Conservation (phyloP, 805 yeast genomes). For the Kodamaea kakaduensis region DNA sequence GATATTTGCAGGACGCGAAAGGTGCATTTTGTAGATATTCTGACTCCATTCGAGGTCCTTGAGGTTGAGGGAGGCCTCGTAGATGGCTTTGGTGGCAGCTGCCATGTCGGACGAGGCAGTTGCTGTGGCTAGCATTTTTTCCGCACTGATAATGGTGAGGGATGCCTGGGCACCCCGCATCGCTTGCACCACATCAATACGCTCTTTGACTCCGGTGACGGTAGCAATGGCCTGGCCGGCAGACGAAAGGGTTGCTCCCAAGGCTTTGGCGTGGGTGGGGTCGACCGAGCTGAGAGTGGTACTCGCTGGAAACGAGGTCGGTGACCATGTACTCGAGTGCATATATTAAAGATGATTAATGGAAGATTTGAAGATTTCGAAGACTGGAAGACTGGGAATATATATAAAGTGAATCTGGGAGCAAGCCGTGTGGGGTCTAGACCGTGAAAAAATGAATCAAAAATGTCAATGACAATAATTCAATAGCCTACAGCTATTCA, state of each 20-base stretch:
- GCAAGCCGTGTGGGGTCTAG: too few relatives aligned
- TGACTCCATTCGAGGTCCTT: conserved; percentile 25
- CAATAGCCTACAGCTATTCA: too few relatives aligned
- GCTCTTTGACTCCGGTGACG: conserved; percentile 17
- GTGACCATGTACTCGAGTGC: conserved; percentile 19
- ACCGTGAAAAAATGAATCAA: too few relatives aligned
- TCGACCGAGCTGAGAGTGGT: conserved; percentile 27
- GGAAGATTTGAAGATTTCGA: too few relatives aligned
- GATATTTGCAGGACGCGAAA: conserved; percentile 14
- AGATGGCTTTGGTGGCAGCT: conserved; percentile 30
- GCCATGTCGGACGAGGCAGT: conserved; percentile 23
- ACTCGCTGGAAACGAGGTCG: conserved; percentile 23
- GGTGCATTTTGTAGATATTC: conserved; percentile 14
- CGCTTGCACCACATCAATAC: conserved; percentile 19
- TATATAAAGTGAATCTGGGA: too few relatives aligned
- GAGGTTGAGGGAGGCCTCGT: conserved; percentile 30
- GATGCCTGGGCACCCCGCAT: conserved; percentile 37
- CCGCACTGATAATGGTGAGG: conserved; percentile 29
- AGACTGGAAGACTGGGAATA: too few relatives aligned
- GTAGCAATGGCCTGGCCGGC: conserved; percentile 15
- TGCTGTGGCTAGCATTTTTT: conserved; percentile 35
- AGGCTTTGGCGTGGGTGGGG: conserved; percentile 21
- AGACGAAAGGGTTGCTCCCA: conserved; percentile 10
- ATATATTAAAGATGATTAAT: too few relatives aligned
- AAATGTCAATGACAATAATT: too few relatives aligned